Evolutionary conservation across 305 asterid genomes (phyloP), one percentile per base, ranked within the genome.

Genomic region (Fraxinus angustifolia): DNA sequence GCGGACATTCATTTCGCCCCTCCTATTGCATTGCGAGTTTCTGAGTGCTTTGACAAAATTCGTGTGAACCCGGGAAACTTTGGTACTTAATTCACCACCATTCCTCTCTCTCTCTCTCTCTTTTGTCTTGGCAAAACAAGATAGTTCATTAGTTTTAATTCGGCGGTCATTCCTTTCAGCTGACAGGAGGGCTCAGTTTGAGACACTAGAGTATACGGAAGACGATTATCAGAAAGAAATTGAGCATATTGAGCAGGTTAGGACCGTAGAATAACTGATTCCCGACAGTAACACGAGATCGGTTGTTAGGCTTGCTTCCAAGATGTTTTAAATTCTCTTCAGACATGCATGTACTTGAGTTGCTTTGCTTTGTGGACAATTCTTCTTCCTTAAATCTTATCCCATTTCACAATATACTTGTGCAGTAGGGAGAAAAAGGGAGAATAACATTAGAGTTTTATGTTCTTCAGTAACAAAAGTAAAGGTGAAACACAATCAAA

Each of bases 1-100:
- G 98, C 99, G 12, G 99, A 96, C 85, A 96, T 96, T 85, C 99
- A 96, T 88, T 96, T 96, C 82, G 98, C 99, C 73, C 99, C 98
- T 86, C 80, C 98, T 19, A 85, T 94, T 87, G 99, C 99, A 2
- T 80, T 96, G 85, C 91, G 98, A 84, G 97, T 96, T 84, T 91
- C 98, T 21, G 99, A 96, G 82, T 96, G 99, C 89, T 96, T 96
- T 82, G 99, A 96, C 19, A 96, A 96, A 86, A 96, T 96, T 87
- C 98, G 99, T 50, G 98, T 96, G 79, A 96, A 96, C 83, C 99
- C 99, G 4, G 99, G 99, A 87, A 96, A 96, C 83, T 96, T 96
- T 78, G 99, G 99, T 96, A 90, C 84, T 79, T 80, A 42, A 65
- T 77, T 80, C 67, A 71, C 81, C 81, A 82, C 73, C 79, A 12